Evolutionary conservation across 2,329 filamentous ascomycete genomes (phyloP), one percentile per base, ranked within the genome.

Genomic region (Penicillium sp.): DNA sequence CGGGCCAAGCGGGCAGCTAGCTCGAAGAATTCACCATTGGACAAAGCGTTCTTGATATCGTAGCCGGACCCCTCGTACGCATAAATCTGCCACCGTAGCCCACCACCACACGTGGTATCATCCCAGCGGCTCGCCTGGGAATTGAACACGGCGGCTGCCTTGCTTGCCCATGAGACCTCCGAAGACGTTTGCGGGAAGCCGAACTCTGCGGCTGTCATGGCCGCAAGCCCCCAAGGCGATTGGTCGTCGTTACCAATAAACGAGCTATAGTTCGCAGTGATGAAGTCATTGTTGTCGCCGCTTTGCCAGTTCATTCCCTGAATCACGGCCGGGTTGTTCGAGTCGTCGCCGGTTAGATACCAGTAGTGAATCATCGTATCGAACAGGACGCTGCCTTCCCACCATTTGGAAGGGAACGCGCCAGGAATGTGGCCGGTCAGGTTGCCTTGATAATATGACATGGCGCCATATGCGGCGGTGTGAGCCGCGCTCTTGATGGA

Each of bases 211-310:
- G 61, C 61, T 1, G 51, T 59, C 51, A 63, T 61, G 7, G 59
- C 59, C 4, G 61, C 59, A 33, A 63, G 51, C 2, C 59, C 61
- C 61, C 61, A 63, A 16, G 53, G 50, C 42, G 55, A 46, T 39
- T 63, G 61, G 10, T 63, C 61, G n/a, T 61, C 59, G 21, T 63
- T 63, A 13, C 59, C 59, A 16, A 62, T 45, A 13, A 57, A 62
- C 45, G 49, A 52, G 26, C 53, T 59, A 33, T 58, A 62, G 33
- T 62, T 62, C 6, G 39, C 54, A 29, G 56, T 55, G 48, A 62
- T 56, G 47, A 57, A 58, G 39, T 58, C 50, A 16, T 44, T 49
- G 10, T 48, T 46, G 37, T 45, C 44, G 26, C 59, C 59, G 6
- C 49, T 50, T 42, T 62, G 59, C 59, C 59, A 62, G 44, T 62